Evolutionary conservation across 805 yeast species (phyloP), one percentile per base, ranked within the genome.

Genomic region (Blastobotrys terrestris): DNA sequence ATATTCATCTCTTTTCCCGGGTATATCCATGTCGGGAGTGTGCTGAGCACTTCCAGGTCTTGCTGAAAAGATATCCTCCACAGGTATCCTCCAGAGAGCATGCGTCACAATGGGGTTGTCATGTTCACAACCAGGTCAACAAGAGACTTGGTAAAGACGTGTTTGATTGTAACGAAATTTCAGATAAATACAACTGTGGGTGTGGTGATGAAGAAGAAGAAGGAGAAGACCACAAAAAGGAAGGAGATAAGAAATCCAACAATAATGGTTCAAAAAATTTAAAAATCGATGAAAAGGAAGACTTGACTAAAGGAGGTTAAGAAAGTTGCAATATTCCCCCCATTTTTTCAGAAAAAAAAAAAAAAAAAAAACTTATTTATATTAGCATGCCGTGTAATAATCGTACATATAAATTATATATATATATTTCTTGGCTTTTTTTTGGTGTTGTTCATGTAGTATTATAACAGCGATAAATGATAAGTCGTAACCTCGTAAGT

Each of bases 61-160:
- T 92, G 58, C 69, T 94, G 53, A 63, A 72, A 53, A 76, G 84
- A 61, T 83, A 74, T 63, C 98, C 99, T 1, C 97, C 96, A 2
- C 99, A 94, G 63, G 76, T 85, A 2, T 74, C 80, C 5, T 77
- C 85, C 19, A 76, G 96, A 53, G 81, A 82, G 56, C 78, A 80
- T 2, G 98, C 99, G 1, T 89, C 96, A 0, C 71, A 87, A 58
- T 94, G 99, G 99, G 99, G 99, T 1, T 94, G 99, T 65, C 85
- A 85, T 63, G 75, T 91, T 3, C 98, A 91, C 70, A 91, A 92
- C 67, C 77, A 82, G 63, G 97, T 91, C 39, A 92, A 92, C 67
- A 79, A 79, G 51, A 72, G 84, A 49, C 73, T 91, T 44, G 75
- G 74, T 3, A 88, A 91, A 60, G 79, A 77, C 1, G 73, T 75